Evolutionary conservation across 768 basidiomycete species (phyloP), one percentile per base, ranked within the genome.

Genomic region (Pisolithus sp.): DNA sequence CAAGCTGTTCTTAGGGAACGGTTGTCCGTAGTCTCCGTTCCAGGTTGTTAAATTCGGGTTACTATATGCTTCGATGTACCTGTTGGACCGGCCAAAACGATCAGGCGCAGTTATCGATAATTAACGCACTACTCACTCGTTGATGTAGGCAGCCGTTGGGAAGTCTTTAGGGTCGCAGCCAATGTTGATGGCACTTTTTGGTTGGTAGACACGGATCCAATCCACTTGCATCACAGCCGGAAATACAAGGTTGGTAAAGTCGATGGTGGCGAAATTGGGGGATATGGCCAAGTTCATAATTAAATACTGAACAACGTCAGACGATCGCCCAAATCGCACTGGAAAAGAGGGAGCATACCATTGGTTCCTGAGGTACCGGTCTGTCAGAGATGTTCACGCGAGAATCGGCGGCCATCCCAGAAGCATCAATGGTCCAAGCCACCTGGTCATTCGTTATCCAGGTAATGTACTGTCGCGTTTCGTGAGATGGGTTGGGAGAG

Each of bases 131-230:
- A 66, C 78, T 49, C 57, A 86, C 80, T 79, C 67, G 45, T 85
- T 71, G 65, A 95, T 97, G 66, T 97, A 97, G 12, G 76, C 75
- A 46, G 77, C 68, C 0, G 95, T 97, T 1, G 95, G 93, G 65
- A 79, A 86, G 41, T 80, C 77, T 42, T 69, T 62, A 12, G 93
- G 93, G 63, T 89, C 84, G 63, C 93, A 97, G 15, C 93, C 93
- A 48, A 91, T 76, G 64, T 93, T 94, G 52, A 81, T 74, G 28
- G 76, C 63, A 55, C 80, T 67, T 61, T 76, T 72, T 3, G 81
- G 81, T 64, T 96, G 94, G 68, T 96, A 98, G 7, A 98, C 89
- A 21, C 94, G 81, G 50, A 97, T 81, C 71, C 86, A 96, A 64
- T 96, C 91, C 39, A 95, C 73, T 45, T 71, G 74, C 89, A 96